These are phyloP conservation scores for Chaetothyriales sp. DNA, from an alignment of 2,329 filamentous ascomycete species.

Conservation along the genomic window DNA sequence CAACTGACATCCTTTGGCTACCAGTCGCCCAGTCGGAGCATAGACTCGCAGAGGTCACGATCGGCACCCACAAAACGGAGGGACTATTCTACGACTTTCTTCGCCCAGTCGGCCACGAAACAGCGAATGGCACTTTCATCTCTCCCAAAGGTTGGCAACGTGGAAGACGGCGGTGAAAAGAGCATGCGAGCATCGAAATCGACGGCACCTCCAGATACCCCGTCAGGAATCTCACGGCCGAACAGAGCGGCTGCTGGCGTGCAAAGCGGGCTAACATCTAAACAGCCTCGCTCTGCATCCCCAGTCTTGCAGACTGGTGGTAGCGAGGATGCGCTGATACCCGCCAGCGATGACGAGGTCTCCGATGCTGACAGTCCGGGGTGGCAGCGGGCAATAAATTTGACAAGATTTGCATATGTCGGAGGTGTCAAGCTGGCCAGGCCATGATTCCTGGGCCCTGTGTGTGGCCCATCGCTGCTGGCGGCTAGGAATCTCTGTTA, in stretches of 20 bases:
- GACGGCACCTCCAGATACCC: neutral
- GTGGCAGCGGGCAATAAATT: neutral
- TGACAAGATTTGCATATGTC: neutral
- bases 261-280: too few relatives aligned
- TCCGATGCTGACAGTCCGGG: neutral
- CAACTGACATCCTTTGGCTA: constrained; percentile 27
- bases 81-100: constrained; percentile 4
- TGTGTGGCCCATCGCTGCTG: neutral
- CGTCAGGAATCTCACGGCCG: too few relatives aligned
- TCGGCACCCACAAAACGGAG: neutral
- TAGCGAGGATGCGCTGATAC: constrained; percentile 40
- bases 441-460: neutral
- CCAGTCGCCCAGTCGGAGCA: constrained; percentile 4
- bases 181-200: neutral
- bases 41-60: neutral
- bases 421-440: neutral
- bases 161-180: constrained; percentile 1
- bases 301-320: constrained; percentile 19
- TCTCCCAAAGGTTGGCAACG: constrained; percentile 1
- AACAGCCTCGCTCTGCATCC: neutral
- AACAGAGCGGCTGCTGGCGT: too few relatives aligned
- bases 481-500: neutral
- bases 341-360: constrained; percentile 31
- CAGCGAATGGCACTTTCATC: constrained; percentile 8
- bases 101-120: constrained; percentile 3